Evolutionary conservation across 352 stramenopile species (phyloP), one percentile per base, ranked within the genome.

Genomic region (Phytophthora citricola): DNA sequence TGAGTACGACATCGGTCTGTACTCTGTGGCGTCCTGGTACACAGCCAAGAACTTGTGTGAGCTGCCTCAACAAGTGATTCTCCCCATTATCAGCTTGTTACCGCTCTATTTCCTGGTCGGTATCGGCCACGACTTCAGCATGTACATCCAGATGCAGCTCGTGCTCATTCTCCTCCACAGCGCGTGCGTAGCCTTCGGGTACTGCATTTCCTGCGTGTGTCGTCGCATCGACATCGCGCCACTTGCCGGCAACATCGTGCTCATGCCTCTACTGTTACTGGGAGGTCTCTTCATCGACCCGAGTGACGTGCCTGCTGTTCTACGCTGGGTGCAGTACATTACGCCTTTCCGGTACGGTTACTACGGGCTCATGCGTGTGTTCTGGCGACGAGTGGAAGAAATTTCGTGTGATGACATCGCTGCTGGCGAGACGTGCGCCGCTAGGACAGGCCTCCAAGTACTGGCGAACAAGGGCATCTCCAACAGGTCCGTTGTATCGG

Each of bases 1-100:
- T 6, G 81, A 90, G 48, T 83, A 84, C 53, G 46, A 71, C 24
- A 66, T 81, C 4, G 77, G 76, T 2, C 48, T 87, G 2, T 90
- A 90, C 46, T 56, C 66, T 15, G 51, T 85, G 1, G 58, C 54
- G 2, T 57, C 76, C 1, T 89, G 80, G 80, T 89, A 84, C 38
- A 12, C 76, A 1, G 67, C 78, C 36, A 89, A 87, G 60, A 89
- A 89, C 40, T 10, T 87, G 43, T 87, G 80, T 46, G 80, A 89
- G 53, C 47, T 87, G 4, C 73, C 69, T 15, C 55, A 69, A 24
- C 80, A 89, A 48, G 14, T 89, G 0, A 36, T 87, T n/a, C 41
- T 87, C 6, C 80, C 80, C 4, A 57, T 75, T 9, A 47, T 89
- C 22, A 73, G 58, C n/a, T 62, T 89, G n/a, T 26, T 79, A 2